Percentiles rank a stretch among this genome's conserved stretches.
phyloP scores from a whole-genome alignment of 305 asterid species.

The Fraxinus greggii region DNA sequence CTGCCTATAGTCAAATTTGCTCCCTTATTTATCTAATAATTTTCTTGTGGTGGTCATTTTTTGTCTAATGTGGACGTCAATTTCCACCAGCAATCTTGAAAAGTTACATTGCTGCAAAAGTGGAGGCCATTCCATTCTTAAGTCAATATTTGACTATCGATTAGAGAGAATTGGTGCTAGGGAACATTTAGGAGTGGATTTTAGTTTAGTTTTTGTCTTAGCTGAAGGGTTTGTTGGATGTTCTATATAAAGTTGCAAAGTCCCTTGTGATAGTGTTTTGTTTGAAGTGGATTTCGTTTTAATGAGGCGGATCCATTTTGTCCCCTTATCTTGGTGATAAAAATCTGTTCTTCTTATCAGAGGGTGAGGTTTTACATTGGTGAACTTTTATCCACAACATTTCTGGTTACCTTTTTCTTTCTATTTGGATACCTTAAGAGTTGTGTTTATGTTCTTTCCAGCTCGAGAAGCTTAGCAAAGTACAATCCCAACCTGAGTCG shows the following conservation, averaged over 20 bases:
- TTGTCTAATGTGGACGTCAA: neutral
- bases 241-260: neutral
- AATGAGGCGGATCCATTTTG: neutral
- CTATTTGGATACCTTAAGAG: constrained; percentile 7
- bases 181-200: neutral
- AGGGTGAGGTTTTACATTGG: neutral
- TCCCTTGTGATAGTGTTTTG: neutral
- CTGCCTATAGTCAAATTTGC: neutral
- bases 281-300: neutral
- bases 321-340: neutral
- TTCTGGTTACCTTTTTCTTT: neutral
- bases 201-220: neutral
- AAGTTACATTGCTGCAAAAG: neutral
- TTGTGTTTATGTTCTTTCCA: constrained; percentile 30
- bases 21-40: neutral
- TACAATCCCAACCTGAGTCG: constrained; percentile 70
- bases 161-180: neutral
- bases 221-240: neutral
- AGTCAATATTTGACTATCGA: neutral
- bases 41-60: neutral
- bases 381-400: neutral
- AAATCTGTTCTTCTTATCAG: neutral
- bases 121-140: neutral
- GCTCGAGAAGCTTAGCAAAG: constrained; percentile 85
- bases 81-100: neutral